A percentile compares a stretch with the other conserved stretches of the same genome.
phyloP scores from a whole-genome alignment of 2,329 filamentous ascomycete genomes.

The Aspergillus ochraceoroseus region DNA sequence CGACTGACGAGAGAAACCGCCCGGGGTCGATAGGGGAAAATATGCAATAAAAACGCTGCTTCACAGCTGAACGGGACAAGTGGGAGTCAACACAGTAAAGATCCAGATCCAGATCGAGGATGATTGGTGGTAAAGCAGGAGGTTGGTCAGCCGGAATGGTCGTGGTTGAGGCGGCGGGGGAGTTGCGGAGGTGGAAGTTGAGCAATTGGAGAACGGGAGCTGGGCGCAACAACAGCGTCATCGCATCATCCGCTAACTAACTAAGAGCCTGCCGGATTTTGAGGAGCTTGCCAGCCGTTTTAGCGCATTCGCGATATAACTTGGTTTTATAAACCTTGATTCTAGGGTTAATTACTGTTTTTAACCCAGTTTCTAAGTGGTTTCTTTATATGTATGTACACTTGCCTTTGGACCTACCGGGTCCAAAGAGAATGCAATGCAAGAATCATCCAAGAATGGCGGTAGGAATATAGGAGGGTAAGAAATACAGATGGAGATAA shows the following conservation, averaged over 20 bases:
- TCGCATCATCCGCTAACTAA: constrained; percentile 13
- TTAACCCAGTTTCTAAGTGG: neutral
- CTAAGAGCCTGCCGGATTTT: no score
- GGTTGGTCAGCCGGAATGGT: constrained; percentile 6
- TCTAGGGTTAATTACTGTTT: neutral
- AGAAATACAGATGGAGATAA: constrained; percentile 7
- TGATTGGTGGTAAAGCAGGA: constrained; percentile 8
- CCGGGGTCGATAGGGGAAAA: constrained; percentile 4
- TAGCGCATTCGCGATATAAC: no score
- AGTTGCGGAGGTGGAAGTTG: constrained; percentile 16
- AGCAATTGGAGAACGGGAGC: constrained; percentile 17
- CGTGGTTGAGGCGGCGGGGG: constrained; percentile 6
- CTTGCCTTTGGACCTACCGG: neutral
- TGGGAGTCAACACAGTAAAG: constrained; percentile 1
- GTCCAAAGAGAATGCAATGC: constrained; percentile 5
- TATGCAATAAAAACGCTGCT: neutral
- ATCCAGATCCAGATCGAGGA: neutral
- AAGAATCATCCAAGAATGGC: constrained; percentile 16
- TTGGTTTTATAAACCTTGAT: neutral
- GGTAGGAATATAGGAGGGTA: constrained; percentile 15
- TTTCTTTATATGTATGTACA: constrained; percentile 11
- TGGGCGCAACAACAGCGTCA: constrained; percentile 19
- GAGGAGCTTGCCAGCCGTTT: no score
- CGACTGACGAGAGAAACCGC: constrained; percentile 9
- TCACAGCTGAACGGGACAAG: constrained; percentile 1